Evolutionary conservation across 176 grass and related monocot genomes (phyloP).

Genomic region (Luzula sylvatica): DNA sequence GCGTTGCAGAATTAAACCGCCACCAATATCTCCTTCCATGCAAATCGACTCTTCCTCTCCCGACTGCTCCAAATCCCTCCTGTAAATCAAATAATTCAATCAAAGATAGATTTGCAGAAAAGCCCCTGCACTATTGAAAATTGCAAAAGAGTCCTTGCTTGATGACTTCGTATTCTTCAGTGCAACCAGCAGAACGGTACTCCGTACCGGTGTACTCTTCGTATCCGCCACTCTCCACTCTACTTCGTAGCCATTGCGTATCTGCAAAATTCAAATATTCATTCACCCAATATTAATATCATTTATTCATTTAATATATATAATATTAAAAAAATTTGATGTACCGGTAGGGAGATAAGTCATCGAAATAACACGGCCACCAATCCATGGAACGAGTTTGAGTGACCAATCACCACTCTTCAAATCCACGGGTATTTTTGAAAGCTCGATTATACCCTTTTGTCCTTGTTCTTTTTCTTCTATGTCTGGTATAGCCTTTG

Average conservation of each 20-base stretch:
- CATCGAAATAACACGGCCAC: conserved; percentile 72
- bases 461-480: conserved; percentile 30
- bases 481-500: conserved; percentile 43
- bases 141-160: conserved; percentile 17
- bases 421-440: conserved; percentile 54
- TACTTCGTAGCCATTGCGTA: conserved; percentile 77
- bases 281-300: not conserved
- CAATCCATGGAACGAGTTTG: conserved; percentile 77
- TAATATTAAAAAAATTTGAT: not conserved
- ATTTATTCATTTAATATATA: no score
- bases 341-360: conserved; percentile 74
- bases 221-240: conserved; percentile 70
- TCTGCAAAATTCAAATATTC: conserved; percentile 30
- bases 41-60: conserved; percentile 57
- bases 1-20: conserved; percentile 54
- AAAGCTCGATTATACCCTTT: conserved; percentile 54
- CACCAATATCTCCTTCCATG: conserved; percentile 84
- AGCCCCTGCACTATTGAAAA: no score
- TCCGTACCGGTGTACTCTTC: conserved; percentile 79
- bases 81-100: not conserved
- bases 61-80: conserved; percentile 48
- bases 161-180: conserved; percentile 58
- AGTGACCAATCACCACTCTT: conserved; percentile 65
- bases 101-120: no score
- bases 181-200: conserved; percentile 84